phyloP scores from a whole-genome alignment of 768 basidiomycete species.

The Lactarius hatsudake region DNA sequence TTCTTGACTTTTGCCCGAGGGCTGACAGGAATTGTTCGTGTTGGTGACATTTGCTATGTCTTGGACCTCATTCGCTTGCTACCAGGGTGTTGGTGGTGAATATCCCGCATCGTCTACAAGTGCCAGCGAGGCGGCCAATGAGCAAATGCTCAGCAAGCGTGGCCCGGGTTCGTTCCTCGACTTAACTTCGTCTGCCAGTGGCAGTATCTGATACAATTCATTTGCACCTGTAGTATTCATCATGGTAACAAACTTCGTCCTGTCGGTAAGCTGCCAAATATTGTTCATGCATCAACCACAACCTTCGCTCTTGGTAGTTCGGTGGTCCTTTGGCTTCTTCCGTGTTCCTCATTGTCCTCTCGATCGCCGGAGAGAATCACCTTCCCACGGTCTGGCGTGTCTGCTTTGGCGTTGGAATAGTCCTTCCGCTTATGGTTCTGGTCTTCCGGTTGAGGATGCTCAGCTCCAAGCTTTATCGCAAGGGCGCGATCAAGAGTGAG shows the following conservation, averaged over 20 bases:
- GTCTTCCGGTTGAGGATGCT: slow-evolving; percentile 73
- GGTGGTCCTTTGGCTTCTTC: slow-evolving; percentile 65
- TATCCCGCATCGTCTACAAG: slow-evolving; percentile 71
- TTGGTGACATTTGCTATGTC: neutral
- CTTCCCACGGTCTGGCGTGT: slow-evolving; percentile 66
- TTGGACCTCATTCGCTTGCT: slow-evolving; percentile 4
- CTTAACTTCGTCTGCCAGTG: neutral
- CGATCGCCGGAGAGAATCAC: slow-evolving; percentile 60
- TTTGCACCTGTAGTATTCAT: slow-evolving; percentile 50
- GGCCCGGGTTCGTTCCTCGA: slow-evolving; percentile 50
- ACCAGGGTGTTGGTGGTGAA: slow-evolving; percentile 70
- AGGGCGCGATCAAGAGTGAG: slow-evolving; percentile 63
- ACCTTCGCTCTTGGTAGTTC: slow-evolving; percentile 39
- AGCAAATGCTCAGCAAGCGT: slow-evolving; percentile 55
- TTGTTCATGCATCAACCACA: neutral
- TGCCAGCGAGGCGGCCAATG: slow-evolving; percentile 72
- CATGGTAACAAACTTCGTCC: slow-evolving; percentile 72
- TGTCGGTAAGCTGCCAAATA: slow-evolving; percentile 44
- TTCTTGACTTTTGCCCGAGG: slow-evolving; percentile 70
- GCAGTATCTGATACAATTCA: slow-evolving; percentile 3
- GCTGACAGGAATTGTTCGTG: slow-evolving; percentile 59
- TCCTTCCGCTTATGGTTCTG: slow-evolving; percentile 65
- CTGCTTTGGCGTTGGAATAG: slow-evolving; percentile 60
- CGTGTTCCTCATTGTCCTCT: slow-evolving; percentile 65
- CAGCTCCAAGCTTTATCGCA: slow-evolving; percentile 59